Evolutionary conservation across 1,284 basidiomycete species (phyloP), one percentile per base, ranked within the genome.

Genomic region (Porogramme epimiltina): DNA sequence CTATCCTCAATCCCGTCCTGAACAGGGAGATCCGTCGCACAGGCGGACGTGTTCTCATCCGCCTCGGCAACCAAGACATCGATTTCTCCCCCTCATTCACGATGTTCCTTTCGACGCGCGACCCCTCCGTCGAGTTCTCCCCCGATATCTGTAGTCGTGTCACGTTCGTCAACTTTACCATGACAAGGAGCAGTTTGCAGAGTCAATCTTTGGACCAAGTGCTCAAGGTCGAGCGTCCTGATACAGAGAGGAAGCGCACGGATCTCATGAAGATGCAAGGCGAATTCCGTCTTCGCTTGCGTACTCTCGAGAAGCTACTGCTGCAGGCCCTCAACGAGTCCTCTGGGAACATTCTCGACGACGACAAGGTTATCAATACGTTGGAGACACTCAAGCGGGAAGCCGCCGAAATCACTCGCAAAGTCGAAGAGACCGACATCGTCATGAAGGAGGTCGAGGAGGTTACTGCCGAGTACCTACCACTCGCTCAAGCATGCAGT

Each of bases 111-210:
- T 93, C 97, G 2, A 99, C 97, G 8, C 81, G 96, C 22, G 95
- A 99, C 70, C 95, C 98, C 1, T 96, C 95, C 0, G 91, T 98
- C 57, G 95, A 98, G 65, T 98, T 99, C 73, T 93, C 96, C 19
- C 95, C 97, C 1, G 96, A 99, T 69, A 95, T 99, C 57, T 99
- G 96, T 79, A 97, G 94, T 75, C 87, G 97, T 54, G 97, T 99
- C 33, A 97, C 96, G 0, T 98, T 99, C 67, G 96, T 99, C 77
- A 99, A 99, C 78, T 99, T 99, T 73, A 99, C 96, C 16, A 99
- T 99, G 93, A 99, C 97, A 0, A 84, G 95, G 54, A 94, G 94
- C 70, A 98, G 95, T 80, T 80, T 99, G 33, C 96, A 99, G 71
- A 98, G 94, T 58, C 97, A 99, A 71, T 97, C 95, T 0, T 81